phyloP scores from a whole-genome alignment of 164 flowering plant genomes.

The Protea cynaroides region DNA sequence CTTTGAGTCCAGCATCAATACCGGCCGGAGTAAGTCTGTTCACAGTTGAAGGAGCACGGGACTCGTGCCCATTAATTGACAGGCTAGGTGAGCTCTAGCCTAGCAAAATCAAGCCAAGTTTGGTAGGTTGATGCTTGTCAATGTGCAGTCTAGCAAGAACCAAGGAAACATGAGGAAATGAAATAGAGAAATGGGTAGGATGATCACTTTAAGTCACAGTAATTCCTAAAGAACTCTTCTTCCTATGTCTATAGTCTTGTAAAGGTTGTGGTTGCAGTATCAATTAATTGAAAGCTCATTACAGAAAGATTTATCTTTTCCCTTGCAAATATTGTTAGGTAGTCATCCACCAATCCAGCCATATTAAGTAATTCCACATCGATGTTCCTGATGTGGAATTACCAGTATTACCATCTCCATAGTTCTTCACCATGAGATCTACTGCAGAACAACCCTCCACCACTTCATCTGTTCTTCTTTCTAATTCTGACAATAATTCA shows the following conservation, averaged over 20 bases:
- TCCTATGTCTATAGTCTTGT: conserved; percentile 43
- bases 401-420: conserved; percentile 13
- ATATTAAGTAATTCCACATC: conserved; percentile 21
- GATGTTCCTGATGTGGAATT: conserved; percentile 11
- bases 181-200: no score
- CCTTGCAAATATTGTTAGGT: conserved; percentile 27
- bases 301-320: conserved; percentile 26
- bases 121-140: no score
- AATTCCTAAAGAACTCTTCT: no score
- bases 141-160: no score
- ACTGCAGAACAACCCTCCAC: conserved; percentile 23
- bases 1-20: no score
- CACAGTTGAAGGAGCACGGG: no score
- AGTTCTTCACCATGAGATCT: conserved; percentile 37
- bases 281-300: conserved; percentile 29
- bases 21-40: no score
- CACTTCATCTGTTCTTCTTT: conserved; percentile 25
- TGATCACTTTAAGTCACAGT: no score
- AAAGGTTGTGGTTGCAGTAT: conserved; percentile 34
- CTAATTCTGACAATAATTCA: conserved; percentile 19
- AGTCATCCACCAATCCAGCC: conserved; percentile 39
- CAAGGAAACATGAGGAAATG: no score
- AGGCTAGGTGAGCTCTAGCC: no score
- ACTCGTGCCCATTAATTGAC: no score
- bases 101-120: no score